Percentiles rank a stretch among this genome's conserved stretches.
phyloP scores from a whole-genome alignment of 495 filamentous ascomycete genomes.

The Penicillium flavigenum region DNA sequence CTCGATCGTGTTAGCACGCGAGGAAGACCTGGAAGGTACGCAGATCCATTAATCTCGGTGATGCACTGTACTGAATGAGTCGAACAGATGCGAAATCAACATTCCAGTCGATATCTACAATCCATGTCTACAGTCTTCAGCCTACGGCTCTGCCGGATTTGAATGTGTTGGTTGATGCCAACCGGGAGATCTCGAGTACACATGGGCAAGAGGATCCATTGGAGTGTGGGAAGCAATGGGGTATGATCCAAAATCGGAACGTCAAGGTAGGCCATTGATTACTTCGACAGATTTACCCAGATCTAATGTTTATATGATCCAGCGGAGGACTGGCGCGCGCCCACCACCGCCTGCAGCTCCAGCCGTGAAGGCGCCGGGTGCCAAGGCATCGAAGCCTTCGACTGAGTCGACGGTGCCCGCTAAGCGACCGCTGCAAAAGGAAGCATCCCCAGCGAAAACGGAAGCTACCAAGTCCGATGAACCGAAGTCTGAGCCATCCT shows the following conservation, averaged over 20 bases:
- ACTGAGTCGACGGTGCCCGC: conserved; percentile 35
- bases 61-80: background rate
- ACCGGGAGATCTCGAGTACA: conserved; percentile 55
- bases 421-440: conserved; percentile 35
- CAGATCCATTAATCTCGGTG: conserved; percentile 2
- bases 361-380: conserved; percentile 17
- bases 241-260: conserved; percentile 65
- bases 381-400: conserved; percentile 16
- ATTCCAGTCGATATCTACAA: conserved; percentile 68
- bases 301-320: conserved; percentile 17
- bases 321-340: conserved; percentile 51
- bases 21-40: conserved; percentile 75
- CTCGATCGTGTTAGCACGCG: conserved; percentile 69
- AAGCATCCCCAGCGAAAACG: conserved; percentile 24
- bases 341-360: conserved; percentile 31
- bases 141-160: conserved; percentile 71
- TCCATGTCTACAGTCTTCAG: conserved; percentile 86
- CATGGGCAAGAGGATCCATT: conserved; percentile 62
- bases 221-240: conserved; percentile 59
- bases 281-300: background rate
- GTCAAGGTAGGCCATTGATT: conserved; percentile 50
- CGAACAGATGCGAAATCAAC: conserved; percentile 62
- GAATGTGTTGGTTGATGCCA: conserved; percentile 68
- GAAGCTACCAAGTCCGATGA: conserved; percentile 33
- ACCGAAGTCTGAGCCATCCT: conserved; percentile 27